Conservation (phyloP, 2,329 filamentous ascomycete genomes). For the Ophiocordyceps australis region DNA sequence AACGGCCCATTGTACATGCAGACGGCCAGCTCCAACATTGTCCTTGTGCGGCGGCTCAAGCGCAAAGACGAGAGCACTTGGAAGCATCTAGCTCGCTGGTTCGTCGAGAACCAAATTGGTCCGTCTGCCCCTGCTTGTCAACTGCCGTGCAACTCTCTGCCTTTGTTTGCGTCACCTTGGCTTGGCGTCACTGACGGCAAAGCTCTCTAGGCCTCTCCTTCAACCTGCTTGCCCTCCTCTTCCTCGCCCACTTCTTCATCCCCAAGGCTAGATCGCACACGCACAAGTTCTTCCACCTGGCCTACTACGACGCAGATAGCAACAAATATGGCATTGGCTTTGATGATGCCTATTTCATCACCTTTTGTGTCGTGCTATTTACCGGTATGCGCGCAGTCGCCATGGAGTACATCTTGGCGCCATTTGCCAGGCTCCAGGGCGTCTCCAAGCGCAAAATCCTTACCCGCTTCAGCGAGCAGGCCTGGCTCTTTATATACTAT, state of each 20-base stretch:
- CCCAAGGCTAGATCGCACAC: conserved; percentile 64
- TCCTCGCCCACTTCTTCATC: conserved; percentile 66
- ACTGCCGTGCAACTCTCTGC: no score
- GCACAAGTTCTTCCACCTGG: conserved; percentile 75
- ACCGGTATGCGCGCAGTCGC: conserved; percentile 67
- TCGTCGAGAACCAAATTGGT: conserved; percentile 70
- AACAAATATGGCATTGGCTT: conserved; percentile 58
- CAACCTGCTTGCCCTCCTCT: conserved; percentile 69
- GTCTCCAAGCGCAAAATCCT: conserved; percentile 59
- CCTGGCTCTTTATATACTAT: conserved; percentile 80
- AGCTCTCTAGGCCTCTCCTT: conserved; percentile 49
- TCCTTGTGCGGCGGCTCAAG: conserved; percentile 38
- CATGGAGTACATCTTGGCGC: conserved; percentile 78
- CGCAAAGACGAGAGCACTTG: conserved; percentile 43
- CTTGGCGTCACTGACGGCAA: not conserved
- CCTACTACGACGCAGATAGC: conserved; percentile 56
- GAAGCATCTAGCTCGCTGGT: conserved; percentile 45
- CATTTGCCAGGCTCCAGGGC: conserved; percentile 54
- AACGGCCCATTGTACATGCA: conserved; percentile 41
- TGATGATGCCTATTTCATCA: conserved; percentile 63
- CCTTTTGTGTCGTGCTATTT: conserved; percentile 66
- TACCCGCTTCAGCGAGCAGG: conserved; percentile 83
- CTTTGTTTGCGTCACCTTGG: not conserved
- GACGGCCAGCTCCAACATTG: conserved; percentile 28
- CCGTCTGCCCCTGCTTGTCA: conserved; percentile 15